Conservation (phyloP, 192 early-diverging fungal species). For the Podila epigama region DNA sequence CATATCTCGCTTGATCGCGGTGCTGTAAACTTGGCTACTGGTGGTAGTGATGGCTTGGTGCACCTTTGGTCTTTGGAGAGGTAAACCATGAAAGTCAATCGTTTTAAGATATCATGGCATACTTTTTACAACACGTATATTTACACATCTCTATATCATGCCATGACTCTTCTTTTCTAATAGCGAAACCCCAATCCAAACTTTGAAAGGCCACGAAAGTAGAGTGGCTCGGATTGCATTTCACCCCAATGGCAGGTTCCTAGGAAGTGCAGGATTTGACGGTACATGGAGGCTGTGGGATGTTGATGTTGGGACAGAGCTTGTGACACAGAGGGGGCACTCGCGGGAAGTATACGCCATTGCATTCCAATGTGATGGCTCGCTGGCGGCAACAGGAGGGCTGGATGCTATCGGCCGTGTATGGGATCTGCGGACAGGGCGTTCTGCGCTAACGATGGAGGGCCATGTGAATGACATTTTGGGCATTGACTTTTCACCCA, state of each 20-base stretch:
- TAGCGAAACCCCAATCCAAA: conserved; percentile 76
- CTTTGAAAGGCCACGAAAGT: conserved; percentile 80
- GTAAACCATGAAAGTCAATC: conserved; percentile 49
- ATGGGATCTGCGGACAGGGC: conserved; percentile 95
- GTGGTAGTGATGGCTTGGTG: conserved; percentile 80
- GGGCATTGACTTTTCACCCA: conserved; percentile 90
- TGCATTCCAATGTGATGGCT: conserved; percentile 91
- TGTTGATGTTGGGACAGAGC: conserved; percentile 72
- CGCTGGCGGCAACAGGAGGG: conserved; percentile 89
- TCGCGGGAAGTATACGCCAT: conserved; percentile 93
- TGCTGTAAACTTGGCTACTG: conserved; percentile 81
- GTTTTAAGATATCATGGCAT: too few relatives aligned
- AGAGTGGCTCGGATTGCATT: conserved; percentile 88
- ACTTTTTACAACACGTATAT: too few relatives aligned
- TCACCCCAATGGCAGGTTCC: conserved; percentile 87
- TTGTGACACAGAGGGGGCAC: conserved; percentile 95
- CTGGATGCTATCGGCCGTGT: conserved; percentile 93
- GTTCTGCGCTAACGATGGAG: conserved; percentile 85
- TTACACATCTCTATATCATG: too few relatives aligned
- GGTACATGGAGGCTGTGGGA: conserved; percentile 99
- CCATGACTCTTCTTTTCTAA: too few relatives aligned
- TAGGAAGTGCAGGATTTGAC: conserved; percentile 82
- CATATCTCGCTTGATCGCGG: conserved; percentile 63
- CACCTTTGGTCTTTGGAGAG: conserved; percentile 86
- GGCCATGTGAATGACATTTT: conserved; percentile 94